Evolutionary conservation across 2,329 filamentous ascomycete genomes (phyloP).

Genomic region (Fusarium napiforme): DNA sequence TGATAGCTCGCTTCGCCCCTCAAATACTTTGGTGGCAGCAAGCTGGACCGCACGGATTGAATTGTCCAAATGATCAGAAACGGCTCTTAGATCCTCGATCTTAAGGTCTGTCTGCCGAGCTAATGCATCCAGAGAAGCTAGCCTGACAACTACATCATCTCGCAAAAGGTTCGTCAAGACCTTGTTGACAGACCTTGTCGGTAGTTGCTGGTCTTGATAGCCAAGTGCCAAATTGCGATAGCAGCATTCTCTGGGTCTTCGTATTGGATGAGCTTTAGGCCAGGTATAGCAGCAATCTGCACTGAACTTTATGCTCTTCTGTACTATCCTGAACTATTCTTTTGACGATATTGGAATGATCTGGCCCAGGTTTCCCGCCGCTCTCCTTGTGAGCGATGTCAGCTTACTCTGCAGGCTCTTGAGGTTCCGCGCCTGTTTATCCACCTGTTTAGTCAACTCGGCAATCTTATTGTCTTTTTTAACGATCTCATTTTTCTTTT

Average conservation of each 20-base stretch:
- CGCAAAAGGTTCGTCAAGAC: not conserved
- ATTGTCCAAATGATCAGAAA: not conserved
- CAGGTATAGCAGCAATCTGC: too few relatives aligned
- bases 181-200: not conserved
- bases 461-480: too few relatives aligned
- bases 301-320: too few relatives aligned
- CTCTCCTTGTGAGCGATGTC: too few relatives aligned
- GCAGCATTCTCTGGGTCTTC: not conserved
- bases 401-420: too few relatives aligned
- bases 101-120: not conserved
- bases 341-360: too few relatives aligned
- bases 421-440: too few relatives aligned
- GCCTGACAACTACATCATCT: not conserved
- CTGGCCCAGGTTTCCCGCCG: too few relatives aligned
- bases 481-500: too few relatives aligned
- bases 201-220: not conserved
- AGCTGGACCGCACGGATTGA: not conserved
- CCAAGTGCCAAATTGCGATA: not conserved
- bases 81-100: not conserved
- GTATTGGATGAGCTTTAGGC: not conserved
- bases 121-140: not conserved
- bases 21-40: not conserved
- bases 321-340: too few relatives aligned
- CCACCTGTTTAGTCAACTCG: too few relatives aligned
- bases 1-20: not conserved